A percentile compares a stretch with the other conserved stretches of the same genome.
Evolutionary conservation across 257 asterid genomes (phyloP).

Genomic region (Solanum tarapatanum): DNA sequence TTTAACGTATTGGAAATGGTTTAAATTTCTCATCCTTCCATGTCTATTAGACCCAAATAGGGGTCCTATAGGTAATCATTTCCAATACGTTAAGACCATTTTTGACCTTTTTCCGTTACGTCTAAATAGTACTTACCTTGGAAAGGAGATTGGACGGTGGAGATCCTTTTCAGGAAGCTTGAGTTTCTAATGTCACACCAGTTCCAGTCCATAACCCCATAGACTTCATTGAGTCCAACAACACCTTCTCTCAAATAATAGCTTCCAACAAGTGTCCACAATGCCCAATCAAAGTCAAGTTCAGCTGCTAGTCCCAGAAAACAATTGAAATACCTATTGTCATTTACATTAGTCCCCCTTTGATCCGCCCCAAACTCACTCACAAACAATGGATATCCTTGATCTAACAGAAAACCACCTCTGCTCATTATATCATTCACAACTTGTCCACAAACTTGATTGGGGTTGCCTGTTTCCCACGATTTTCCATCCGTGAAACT

Average conservation of each 20-base stretch:
- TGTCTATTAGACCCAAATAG: background rate
- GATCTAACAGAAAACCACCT: background rate
- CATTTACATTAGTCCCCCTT: constrained; percentile 7
- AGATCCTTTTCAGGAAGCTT: constrained; percentile 27
- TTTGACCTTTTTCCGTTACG: background rate
- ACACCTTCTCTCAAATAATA: constrained; percentile 29
- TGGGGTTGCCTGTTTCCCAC: background rate
- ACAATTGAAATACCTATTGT: constrained; percentile 24
- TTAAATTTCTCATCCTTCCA: background rate
- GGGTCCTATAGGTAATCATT: background rate
- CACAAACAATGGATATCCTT: constrained; percentile 38
- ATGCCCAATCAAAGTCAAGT: constrained; percentile 46
- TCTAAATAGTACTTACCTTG: constrained; percentile 27
- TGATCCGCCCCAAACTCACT: constrained; percentile 32
- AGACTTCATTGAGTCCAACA: constrained; percentile 26
- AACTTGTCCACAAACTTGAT: background rate
- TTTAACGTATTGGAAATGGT: background rate
- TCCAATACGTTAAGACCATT: background rate
- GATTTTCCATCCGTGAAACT: constrained; percentile 8
- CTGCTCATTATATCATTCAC: background rate
- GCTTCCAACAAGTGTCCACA: constrained; percentile 55
- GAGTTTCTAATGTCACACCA: constrained; percentile 36
- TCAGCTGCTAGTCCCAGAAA: constrained; percentile 27
- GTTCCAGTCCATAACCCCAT: constrained; percentile 24
- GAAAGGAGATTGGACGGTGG: constrained; percentile 61